These are phyloP conservation scores for Penicillium concentricum DNA, from an alignment of 2,329 filamentous ascomycete genomes.

Conservation along the genomic window DNA sequence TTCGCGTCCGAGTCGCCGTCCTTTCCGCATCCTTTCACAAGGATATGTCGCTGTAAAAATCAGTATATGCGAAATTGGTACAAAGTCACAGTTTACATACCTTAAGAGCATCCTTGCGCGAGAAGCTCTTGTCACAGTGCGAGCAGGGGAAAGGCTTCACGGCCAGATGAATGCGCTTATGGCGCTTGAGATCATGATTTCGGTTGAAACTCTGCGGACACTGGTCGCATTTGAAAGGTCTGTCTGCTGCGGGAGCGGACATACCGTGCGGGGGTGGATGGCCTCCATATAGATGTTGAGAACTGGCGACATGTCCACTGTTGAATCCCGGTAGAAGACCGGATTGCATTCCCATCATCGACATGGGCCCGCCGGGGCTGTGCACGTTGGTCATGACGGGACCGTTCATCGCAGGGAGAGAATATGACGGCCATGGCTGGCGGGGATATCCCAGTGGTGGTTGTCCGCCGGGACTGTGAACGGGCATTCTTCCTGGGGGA, in stretches of 20 bases:
- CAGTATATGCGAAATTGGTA: not conserved
- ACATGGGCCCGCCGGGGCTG: slow-evolving; percentile 69
- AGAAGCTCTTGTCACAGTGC: slow-evolving; percentile 95
- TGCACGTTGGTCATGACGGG: slow-evolving; percentile 76
- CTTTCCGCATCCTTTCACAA: slow-evolving; percentile 68
- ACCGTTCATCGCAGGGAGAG: slow-evolving; percentile 62
- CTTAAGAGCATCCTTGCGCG: slow-evolving; percentile 94
- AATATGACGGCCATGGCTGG: slow-evolving; percentile 53
- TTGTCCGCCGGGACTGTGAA: slow-evolving; percentile 48
- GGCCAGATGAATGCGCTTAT: slow-evolving; percentile 90
- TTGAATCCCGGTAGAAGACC: slow-evolving; percentile 60
- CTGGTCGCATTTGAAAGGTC: slow-evolving; percentile 91
- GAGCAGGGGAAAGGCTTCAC: slow-evolving; percentile 94
- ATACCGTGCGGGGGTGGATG: slow-evolving; percentile 56
- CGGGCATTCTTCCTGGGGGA: slow-evolving; percentile 54
- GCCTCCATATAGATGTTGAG: slow-evolving; percentile 60
- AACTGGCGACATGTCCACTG: slow-evolving; percentile 58
- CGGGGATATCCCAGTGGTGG: slow-evolving; percentile 38
- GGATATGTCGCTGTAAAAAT: slow-evolving; percentile 58
- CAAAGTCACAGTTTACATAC: slow-evolving; percentile 54
- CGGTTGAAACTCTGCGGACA: slow-evolving; percentile 93
- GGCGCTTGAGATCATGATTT: slow-evolving; percentile 93
- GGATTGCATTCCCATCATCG: slow-evolving; percentile 62
- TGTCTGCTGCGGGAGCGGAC: slow-evolving; percentile 63
- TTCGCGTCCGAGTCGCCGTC: slow-evolving; percentile 27